Evolutionary conservation across 1,284 basidiomycete genomes (phyloP).

Genomic region (Naganishia cerealis): DNA sequence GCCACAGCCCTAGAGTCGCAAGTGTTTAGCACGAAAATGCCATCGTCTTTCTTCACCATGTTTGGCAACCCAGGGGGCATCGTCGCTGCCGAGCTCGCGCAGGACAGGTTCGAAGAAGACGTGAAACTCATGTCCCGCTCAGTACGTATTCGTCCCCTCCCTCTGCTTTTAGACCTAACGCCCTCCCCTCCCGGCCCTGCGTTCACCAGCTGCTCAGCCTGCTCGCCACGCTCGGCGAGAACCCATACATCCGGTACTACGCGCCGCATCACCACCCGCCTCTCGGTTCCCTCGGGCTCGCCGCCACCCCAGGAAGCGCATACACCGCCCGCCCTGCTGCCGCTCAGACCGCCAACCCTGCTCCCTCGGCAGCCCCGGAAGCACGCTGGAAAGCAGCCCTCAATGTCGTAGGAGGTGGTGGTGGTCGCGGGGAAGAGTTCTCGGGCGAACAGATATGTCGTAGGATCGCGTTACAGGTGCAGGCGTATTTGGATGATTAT

Average conservation of each 20-base stretch:
- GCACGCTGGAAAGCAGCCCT: constrained; percentile 51
- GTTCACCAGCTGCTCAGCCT: constrained; percentile 74
- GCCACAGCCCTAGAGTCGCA: constrained; percentile 74
- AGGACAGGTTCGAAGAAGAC: constrained; percentile 73
- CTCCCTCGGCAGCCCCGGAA: constrained; percentile 59
- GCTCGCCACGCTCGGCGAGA: constrained; percentile 88
- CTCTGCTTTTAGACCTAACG: constrained; percentile 33
- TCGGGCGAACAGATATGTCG: constrained; percentile 65
- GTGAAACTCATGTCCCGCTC: constrained; percentile 63
- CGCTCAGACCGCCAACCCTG: constrained; percentile 54
- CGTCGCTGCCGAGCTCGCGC: constrained; percentile 63
- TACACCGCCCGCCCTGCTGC: constrained; percentile 58
- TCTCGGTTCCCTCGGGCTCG: constrained; percentile 71
- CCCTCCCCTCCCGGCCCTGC: constrained; percentile 35
- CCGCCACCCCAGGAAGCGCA: constrained; percentile 57
- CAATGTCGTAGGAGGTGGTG: constrained; percentile 36
- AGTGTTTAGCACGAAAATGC: constrained; percentile 73
- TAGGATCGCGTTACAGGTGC: constrained; percentile 77
- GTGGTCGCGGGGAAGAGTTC: constrained; percentile 58
- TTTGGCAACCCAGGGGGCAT: constrained; percentile 77
- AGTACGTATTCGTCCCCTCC: constrained; percentile 40
- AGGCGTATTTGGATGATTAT: constrained; percentile 77
- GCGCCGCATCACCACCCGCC: constrained; percentile 78
- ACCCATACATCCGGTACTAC: constrained; percentile 92
- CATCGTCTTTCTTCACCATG: constrained; percentile 77